Percentiles rank a stretch among this genome's conserved stretches.
Conservation (phyloP, 345 rosid genomes). For the Clarkia xantiana region DNA sequence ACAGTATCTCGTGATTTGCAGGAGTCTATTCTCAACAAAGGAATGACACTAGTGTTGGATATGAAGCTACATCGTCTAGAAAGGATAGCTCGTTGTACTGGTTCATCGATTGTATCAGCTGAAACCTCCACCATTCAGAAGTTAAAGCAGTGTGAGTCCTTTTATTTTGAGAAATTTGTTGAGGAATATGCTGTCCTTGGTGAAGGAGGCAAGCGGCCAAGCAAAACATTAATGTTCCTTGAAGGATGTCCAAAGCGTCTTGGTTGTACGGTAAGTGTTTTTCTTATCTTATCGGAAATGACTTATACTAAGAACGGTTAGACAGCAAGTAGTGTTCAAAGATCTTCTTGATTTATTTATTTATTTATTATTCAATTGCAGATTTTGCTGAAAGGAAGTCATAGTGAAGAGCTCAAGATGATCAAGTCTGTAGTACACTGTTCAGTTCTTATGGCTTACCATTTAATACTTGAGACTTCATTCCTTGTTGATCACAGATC, state of each 20-base stretch:
- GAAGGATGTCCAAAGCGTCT: slow-evolving; percentile 71
- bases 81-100: slow-evolving; percentile 75
- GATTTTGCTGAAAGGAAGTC: slow-evolving; percentile 86
- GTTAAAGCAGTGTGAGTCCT: slow-evolving; percentile 69
- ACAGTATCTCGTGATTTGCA: slow-evolving; percentile 76
- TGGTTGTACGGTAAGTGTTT: slow-evolving; percentile 75
- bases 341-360: not conserved
- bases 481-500: slow-evolving; percentile 67
- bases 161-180: slow-evolving; percentile 59
- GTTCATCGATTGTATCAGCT: slow-evolving; percentile 46
- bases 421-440: slow-evolving; percentile 64
- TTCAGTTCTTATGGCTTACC: slow-evolving; percentile 59
- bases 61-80: slow-evolving; percentile 86
- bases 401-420: slow-evolving; percentile 69
- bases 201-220: slow-evolving; percentile 66
- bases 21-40: slow-evolving; percentile 49
- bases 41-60: slow-evolving; percentile 71
- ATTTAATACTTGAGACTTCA: slow-evolving; percentile 79
- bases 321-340: too few species aligned
- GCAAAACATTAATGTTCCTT: slow-evolving; percentile 81
- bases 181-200: slow-evolving; percentile 57
- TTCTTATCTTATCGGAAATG: too few species aligned
- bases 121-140: slow-evolving; percentile 39
- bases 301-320: too few species aligned
- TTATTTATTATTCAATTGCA: slow-evolving; percentile 17